These are phyloP conservation scores for Cyberlindnera saturnus DNA, from an alignment of 805 yeast species.

Conservation along the genomic window DNA sequence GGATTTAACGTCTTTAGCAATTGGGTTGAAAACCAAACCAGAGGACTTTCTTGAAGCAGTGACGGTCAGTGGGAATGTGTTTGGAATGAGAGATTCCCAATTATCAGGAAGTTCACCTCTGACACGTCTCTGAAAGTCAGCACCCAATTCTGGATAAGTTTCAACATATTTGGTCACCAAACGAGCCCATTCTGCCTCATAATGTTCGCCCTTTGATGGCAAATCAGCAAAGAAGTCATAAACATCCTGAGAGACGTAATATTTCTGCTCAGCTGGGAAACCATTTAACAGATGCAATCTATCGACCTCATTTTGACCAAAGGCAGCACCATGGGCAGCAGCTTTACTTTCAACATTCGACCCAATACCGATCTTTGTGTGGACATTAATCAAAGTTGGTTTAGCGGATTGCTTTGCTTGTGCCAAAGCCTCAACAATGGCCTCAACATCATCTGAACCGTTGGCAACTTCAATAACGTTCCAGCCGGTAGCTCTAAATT, in stretches of 20 bases:
- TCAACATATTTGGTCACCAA: constrained; percentile 52
- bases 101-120: constrained; percentile 69
- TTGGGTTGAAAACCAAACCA: constrained; percentile 54
- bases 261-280: constrained; percentile 76
- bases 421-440: constrained; percentile 66
- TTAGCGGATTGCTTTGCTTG: constrained; percentile 76
- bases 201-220: constrained; percentile 53
- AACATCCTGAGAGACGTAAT: constrained; percentile 79
- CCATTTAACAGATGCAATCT: constrained; percentile 81
- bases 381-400: constrained; percentile 84
- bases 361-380: constrained; percentile 92
- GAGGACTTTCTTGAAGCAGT: constrained; percentile 92
- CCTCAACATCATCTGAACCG: constrained; percentile 73
- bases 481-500: constrained; percentile 94
- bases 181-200: constrained; percentile 67
- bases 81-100: constrained; percentile 76
- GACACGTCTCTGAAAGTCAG: constrained; percentile 74
- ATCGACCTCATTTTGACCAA: constrained; percentile 83
- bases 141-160: constrained; percentile 72
- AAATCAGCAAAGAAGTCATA: constrained; percentile 55
- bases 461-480: constrained; percentile 67
- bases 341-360: constrained; percentile 79
- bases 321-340: constrained; percentile 93
- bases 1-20: constrained; percentile 4
- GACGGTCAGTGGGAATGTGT: constrained; percentile 62